Evolutionary conservation across 225 moss, liverwort and hornwort species (phyloP).

Genomic region (Climacium dendroides): DNA sequence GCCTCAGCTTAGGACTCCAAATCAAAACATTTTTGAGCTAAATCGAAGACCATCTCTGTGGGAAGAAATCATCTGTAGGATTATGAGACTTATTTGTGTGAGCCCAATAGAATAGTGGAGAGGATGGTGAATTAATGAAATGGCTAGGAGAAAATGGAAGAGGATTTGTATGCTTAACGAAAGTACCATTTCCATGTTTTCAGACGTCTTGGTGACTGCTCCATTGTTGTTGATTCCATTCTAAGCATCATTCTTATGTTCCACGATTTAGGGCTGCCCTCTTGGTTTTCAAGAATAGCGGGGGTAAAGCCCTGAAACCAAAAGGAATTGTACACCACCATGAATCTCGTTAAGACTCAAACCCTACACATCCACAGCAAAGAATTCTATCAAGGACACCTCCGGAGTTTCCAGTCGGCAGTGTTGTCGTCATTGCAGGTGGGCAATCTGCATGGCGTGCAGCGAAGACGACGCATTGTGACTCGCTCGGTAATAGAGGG

Average conservation of each 20-base stretch:
- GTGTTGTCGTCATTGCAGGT: conserved; percentile 3
- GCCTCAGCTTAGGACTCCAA: neutral
- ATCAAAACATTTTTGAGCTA: neutral
- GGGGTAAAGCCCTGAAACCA: neutral
- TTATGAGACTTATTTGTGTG: neutral
- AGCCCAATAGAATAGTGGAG: neutral
- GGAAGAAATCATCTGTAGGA: neutral
- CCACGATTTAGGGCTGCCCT: neutral
- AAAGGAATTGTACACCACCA: neutral
- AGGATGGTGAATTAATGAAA: neutral
- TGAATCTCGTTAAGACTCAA: conserved; percentile 34
- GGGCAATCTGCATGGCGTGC: neutral
- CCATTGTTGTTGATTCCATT: neutral
- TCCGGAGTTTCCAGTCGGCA: conserved; percentile 2
- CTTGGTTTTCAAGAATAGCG: neutral
- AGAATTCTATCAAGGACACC: neutral
- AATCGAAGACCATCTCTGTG: neutral
- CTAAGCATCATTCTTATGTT: neutral
- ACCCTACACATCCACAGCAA: conserved; percentile 2
- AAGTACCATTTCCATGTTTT: neutral
- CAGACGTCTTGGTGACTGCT: neutral
- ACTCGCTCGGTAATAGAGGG: conserved; percentile 13
- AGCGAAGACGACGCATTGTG: conserved; percentile 6
- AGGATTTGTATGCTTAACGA: neutral
- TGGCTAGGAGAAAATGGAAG: neutral